Conservation (phyloP, 768 basidiomycete species). For the Ephemerocybe angulata region DNA sequence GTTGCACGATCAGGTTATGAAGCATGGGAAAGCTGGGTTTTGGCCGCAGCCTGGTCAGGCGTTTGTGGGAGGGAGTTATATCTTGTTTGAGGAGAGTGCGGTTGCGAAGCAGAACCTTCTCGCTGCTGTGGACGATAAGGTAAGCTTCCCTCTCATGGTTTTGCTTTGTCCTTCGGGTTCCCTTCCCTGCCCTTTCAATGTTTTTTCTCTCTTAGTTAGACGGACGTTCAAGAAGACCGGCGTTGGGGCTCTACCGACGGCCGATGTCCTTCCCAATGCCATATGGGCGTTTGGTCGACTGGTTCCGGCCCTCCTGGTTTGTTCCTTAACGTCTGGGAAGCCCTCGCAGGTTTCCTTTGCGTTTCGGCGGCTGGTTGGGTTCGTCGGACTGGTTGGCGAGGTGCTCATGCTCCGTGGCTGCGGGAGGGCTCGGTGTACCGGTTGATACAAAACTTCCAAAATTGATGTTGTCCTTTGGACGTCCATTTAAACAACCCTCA, state of each 20-base stretch:
- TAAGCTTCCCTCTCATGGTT: slow-evolving; percentile 37
- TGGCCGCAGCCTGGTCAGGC: slow-evolving; percentile 74
- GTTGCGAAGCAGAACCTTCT: slow-evolving; percentile 53
- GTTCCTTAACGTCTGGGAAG: slow-evolving; percentile 34
- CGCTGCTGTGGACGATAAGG: slow-evolving; percentile 44
- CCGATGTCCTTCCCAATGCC: slow-evolving; percentile 20
- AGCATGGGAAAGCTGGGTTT: slow-evolving; percentile 61
- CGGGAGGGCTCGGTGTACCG: slow-evolving; percentile 40
- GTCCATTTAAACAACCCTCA: slow-evolving; percentile 87
- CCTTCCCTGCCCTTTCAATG: neutral
- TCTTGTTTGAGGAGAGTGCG: slow-evolving; percentile 67
- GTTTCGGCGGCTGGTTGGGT: slow-evolving; percentile 19
- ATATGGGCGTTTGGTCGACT: neutral
- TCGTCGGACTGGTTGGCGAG: slow-evolving; percentile 3
- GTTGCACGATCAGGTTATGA: slow-evolving; percentile 64
- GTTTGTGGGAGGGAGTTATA: slow-evolving; percentile 86
- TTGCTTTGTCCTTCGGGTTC: slow-evolving; percentile 11
- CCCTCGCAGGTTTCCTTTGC: slow-evolving; percentile 57
- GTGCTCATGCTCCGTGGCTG: slow-evolving; percentile 22
- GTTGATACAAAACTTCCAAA: slow-evolving; percentile 97
- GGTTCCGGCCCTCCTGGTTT: slow-evolving; percentile 12
- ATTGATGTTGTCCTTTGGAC: slow-evolving; percentile 54
- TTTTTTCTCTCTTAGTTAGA: slow-evolving; percentile 9
- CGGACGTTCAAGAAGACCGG: slow-evolving; percentile 93
- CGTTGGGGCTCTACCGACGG: slow-evolving; percentile 65